Percentiles rank a stretch among this genome's conserved stretches.
Conservation (phyloP, 2,329 filamentous ascomycete species). For the Aspergillus candidus region DNA sequence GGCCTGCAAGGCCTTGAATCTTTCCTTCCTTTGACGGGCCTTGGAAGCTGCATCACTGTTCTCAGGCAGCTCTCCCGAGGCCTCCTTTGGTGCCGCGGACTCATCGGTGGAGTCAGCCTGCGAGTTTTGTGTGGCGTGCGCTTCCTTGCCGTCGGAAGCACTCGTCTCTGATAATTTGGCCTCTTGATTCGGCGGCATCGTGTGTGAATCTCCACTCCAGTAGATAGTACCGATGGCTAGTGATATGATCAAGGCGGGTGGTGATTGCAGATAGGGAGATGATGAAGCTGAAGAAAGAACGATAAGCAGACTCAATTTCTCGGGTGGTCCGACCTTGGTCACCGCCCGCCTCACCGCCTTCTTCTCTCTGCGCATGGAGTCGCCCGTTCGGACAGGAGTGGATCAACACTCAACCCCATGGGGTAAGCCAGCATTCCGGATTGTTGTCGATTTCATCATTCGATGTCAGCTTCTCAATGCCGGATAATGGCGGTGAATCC, state of each 20-base stretch:
- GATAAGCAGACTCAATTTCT: neutral
- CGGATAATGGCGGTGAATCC: no score
- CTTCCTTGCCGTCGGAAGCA: constrained; percentile 10
- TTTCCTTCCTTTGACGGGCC: constrained; percentile 61
- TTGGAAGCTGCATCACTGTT: constrained; percentile 25
- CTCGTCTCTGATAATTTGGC: constrained; percentile 8
- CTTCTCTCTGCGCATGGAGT: neutral
- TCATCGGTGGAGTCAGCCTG: constrained; percentile 7
- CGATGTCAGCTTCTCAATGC: no score
- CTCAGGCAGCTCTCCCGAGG: constrained; percentile 6
- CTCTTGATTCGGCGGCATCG: constrained; percentile 11
- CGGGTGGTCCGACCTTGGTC: neutral
- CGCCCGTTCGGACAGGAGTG: neutral
- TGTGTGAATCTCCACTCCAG: neutral
- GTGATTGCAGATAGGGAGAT: neutral
- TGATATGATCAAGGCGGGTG: neutral
- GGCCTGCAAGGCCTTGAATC: constrained; percentile 82
- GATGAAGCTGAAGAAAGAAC: neutral
- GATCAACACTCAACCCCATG: neutral
- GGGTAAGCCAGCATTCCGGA: neutral
- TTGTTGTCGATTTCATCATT: neutral
- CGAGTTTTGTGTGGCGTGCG: constrained; percentile 7
- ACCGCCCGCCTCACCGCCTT: constrained; percentile 6
- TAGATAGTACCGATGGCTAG: no score
- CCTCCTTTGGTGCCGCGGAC: constrained; percentile 9